Evolutionary conservation across 2,329 filamentous ascomycete genomes (phyloP).

Genomic region (Scolecobasidium constrictum): DNA sequence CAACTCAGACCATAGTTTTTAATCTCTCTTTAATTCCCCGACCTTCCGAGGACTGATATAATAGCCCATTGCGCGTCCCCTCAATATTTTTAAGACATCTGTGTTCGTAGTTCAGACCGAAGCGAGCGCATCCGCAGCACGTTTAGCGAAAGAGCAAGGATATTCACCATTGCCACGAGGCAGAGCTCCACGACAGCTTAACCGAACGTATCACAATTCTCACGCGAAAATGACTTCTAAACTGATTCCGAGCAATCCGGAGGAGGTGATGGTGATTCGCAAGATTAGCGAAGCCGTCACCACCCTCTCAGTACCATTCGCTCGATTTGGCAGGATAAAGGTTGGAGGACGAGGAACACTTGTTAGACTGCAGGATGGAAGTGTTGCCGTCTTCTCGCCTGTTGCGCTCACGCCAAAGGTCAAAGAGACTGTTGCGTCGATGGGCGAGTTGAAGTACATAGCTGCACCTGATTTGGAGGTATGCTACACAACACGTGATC

Average conservation of each 20-base stretch:
- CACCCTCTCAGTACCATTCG: slow-evolving; percentile 75
- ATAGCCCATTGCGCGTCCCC: too few relatives aligned
- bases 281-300: slow-evolving; percentile 68
- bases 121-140: too few relatives aligned
- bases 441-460: slow-evolving; percentile 68
- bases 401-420: slow-evolving; percentile 72
- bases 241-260: slow-evolving; percentile 50
- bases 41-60: too few relatives aligned
- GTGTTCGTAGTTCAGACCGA: too few relatives aligned
- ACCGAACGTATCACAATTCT: too few relatives aligned
- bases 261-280: slow-evolving; percentile 82
- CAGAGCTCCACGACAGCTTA: too few relatives aligned
- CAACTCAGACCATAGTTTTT: too few relatives aligned
- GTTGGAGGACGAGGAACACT: slow-evolving; percentile 82
- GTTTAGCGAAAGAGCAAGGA: too few relatives aligned
- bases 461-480: slow-evolving; percentile 72
- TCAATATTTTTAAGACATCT: too few relatives aligned
- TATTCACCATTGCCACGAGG: too few relatives aligned
- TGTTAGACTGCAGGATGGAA: slow-evolving; percentile 65
- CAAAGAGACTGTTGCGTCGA: slow-evolving; percentile 47
- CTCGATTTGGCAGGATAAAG: slow-evolving; percentile 66
- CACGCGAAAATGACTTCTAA: slow-evolving; percentile 9
- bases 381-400: slow-evolving; percentile 83
- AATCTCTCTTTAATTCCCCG: too few relatives aligned
- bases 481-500: slow-evolving; percentile 8